phyloP scores from a whole-genome alignment of 2,329 filamentous ascomycete species.

The Fusarium sp. region DNA sequence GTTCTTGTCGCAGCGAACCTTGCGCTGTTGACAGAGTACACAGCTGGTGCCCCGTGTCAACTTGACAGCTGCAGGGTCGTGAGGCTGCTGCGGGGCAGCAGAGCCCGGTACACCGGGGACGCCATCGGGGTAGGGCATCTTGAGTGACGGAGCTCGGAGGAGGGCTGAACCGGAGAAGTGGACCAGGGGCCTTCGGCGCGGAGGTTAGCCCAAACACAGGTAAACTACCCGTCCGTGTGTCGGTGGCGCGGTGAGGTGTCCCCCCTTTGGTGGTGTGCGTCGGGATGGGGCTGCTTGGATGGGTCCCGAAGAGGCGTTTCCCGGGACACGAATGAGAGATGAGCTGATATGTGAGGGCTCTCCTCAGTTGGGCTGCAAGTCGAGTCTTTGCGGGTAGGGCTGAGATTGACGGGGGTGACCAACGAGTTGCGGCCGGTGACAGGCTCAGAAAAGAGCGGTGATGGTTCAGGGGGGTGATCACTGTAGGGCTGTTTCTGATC shows the following conservation, averaged over 20 bases:
- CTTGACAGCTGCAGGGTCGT: conserved; percentile 58
- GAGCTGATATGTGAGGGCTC: not conserved
- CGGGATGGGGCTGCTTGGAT: not conserved
- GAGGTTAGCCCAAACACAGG: not conserved
- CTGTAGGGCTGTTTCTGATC: conserved; percentile 17
- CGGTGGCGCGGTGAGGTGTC: not conserved
- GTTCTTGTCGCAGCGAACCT: conserved; percentile 76
- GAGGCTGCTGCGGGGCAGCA: conserved; percentile 39
- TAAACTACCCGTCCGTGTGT: not conserved
- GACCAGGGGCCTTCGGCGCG: not conserved
- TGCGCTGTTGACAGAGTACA: conserved; percentile 76
- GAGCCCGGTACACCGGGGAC: conserved; percentile 32
- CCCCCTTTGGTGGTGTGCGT: not conserved
- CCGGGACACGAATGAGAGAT: conserved; percentile 1
- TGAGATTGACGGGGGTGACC: conserved; percentile 18
- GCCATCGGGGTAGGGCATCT: conserved; percentile 39
- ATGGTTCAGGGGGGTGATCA: not conserved
- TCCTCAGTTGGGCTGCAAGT: conserved; percentile 29
- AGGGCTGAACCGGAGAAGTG: conserved; percentile 19
- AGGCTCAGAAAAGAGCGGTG: conserved; percentile 7
- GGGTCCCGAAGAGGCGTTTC: conserved; percentile 17
- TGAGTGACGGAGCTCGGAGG: not conserved
- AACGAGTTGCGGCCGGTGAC: conserved; percentile 20
- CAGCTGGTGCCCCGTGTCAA: conserved; percentile 69
- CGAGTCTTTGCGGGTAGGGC: conserved; percentile 16